Evolutionary conservation across 306 rosid species (phyloP), one percentile per base, ranked within the genome.

Genomic region (Quercus robur): DNA sequence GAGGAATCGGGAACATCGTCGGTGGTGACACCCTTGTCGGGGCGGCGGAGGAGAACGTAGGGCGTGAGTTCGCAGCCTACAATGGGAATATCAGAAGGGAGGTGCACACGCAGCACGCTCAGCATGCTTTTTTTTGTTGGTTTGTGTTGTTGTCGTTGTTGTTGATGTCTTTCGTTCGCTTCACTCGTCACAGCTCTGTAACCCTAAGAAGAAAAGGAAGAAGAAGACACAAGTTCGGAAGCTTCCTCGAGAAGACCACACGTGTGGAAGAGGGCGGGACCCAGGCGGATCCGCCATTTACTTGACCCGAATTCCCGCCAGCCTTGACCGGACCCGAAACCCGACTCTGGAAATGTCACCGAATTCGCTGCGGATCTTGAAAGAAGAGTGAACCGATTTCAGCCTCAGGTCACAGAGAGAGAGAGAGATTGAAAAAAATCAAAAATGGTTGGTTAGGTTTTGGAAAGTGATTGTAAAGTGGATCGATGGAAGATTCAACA

Each of bases 11-110:
- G 91, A 54, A 90, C 93, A 84, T 96, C 98, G 8, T 96, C 98
- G 56, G 90, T 86, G 52, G 84, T 73, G 20, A 82, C 74, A 21
- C 58, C 56, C 78, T 82, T 84, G 51, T 93, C 97, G 2, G 89
- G 86, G 28, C 94, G 97, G 73, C 96, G 98, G 44, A 93, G 81
- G 72, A 91, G 97, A 17, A 96, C 97, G 84, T 93, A 93, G 8
- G 99, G 99, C 74, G 97, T 89, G 85, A 96, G 98, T 82, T 96
- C 99, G 81, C 97, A 90, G 26, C 99, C 99, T 26, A 93, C 98
- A 88, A 96, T 93, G 87, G 99, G 99, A 79, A 91, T 96, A 54
- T 96, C 99, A 30, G 99, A 90, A 33, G 99, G 99, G 28, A 96
- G 93, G 78, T 96, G 98, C 91, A 96, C 89, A 12, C 97, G 98